Conservation (phyloP, 441 rosid species). For the Populus hybrid region DNA sequence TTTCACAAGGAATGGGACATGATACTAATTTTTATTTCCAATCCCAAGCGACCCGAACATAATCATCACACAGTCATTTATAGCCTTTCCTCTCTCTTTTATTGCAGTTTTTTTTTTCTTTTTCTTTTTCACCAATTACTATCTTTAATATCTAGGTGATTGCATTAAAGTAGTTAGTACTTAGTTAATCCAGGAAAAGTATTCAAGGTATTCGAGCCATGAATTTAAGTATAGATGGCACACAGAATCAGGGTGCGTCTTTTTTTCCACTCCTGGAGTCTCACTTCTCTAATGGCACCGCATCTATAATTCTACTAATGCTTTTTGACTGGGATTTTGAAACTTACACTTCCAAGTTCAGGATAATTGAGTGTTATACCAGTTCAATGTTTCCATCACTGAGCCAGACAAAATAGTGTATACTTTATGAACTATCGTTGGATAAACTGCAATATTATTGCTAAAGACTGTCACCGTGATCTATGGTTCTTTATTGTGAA, state of each 20-base stretch:
- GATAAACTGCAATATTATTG: not conserved
- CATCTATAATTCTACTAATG: not conserved
- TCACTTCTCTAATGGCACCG: not conserved
- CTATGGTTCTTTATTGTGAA: not conserved
- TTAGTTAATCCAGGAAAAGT: not conserved
- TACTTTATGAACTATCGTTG: not conserved
- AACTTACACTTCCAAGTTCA: not conserved
- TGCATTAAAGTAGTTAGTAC: not conserved
- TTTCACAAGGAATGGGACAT: not conserved
- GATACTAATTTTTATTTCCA: not conserved
- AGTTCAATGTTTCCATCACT: not conserved
- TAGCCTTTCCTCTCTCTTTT: not conserved
- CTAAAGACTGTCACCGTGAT: not conserved
- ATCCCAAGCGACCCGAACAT: not conserved
- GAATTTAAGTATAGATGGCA: not conserved
- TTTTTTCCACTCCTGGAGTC: no score
- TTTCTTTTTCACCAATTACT: not conserved
- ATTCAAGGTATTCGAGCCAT: no score
- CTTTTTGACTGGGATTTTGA: not conserved
- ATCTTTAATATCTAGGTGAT: not conserved
- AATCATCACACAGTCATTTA: not conserved
- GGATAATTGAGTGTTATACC: not conserved
- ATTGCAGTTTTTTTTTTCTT: not conserved
- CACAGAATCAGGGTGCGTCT: not conserved
- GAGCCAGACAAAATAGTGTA: not conserved